phyloP scores from a whole-genome alignment of 2,329 filamentous ascomycete genomes.

The Cladosporium sp. region DNA sequence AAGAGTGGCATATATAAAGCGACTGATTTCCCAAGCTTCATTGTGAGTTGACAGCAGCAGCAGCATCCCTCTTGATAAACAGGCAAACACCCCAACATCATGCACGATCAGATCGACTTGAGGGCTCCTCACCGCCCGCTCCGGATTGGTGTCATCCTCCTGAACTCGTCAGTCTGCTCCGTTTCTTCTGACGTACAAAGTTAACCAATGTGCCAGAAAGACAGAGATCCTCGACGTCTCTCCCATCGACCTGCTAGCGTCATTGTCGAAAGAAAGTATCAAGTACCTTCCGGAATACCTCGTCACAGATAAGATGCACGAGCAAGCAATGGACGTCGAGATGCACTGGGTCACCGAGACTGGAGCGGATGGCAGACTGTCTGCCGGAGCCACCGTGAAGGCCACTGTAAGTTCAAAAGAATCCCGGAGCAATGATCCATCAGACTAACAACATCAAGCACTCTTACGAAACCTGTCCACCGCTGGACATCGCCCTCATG shows the following conservation, averaged over 20 bases:
- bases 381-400: constrained; percentile 17
- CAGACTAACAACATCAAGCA: constrained; percentile 26
- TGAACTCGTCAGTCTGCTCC: constrained; percentile 13
- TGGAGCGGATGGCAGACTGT: constrained; percentile 18
- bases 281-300: constrained; percentile 13
- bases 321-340: constrained; percentile 26
- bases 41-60: too few species aligned
- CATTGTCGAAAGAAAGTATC: constrained; percentile 21
- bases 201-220: constrained; percentile 7
- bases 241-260: constrained; percentile 27
- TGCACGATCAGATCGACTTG: too few species aligned
- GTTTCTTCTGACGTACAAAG: not conserved
- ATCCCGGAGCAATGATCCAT: not conserved
- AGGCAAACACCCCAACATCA: too few species aligned
- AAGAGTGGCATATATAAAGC: too few species aligned
- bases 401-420: constrained; percentile 20
- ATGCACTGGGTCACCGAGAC: constrained; percentile 32
- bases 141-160: constrained; percentile 21
- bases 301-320: constrained; percentile 13
- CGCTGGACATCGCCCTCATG: constrained; percentile 41
- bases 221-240: constrained; percentile 31
- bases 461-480: constrained; percentile 37
- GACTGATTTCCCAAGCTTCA: too few species aligned
- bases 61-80: too few species aligned
- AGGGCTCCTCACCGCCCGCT: constrained; percentile 14